Base-by-base conservation (phyloP, 495 filamentous ascomycete species). In the Staphylotrichum longicolle region DNA sequence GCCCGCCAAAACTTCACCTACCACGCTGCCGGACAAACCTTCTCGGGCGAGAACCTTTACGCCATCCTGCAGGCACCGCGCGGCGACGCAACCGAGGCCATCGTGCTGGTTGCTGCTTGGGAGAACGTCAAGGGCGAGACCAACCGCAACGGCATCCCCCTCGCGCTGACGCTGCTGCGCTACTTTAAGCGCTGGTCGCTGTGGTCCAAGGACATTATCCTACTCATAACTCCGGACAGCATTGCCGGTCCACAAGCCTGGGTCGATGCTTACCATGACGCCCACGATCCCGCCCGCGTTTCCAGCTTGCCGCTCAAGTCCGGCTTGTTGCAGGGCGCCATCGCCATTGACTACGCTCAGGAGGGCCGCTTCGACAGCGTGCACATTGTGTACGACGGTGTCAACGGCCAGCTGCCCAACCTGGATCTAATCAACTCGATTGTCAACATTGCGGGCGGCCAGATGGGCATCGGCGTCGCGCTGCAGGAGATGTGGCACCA, bases 141-240 rank as follows among this genome's bases (percentile, higher is more conserved):
- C 64, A 98, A 98, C 73, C 77, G 88, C 63, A 93, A 90, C 65
- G 94, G 93, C 20, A 84, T 98, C 15, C 88, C 91, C 2, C 82
- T 98, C 49, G 86, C 89, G 8, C 75, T 98, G 68, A 91, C 93
- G 0, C 75, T 98, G 61, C 91, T 91, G 11, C 82, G 94, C 67
- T 98, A 98, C 74, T 96, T 98, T 77, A 96, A 94, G 72, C 81
- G 91, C 62, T 98, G 94, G 94, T 96, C 91, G 33, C 78, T 98
- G 10, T 98, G 94, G 94, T 96, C 91, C 42, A 98, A 98, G 75
- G 94, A 98, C 66, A 96, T 98, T 66, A 94, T 98, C 50, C 87
- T 98, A 74, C 73, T 98, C 7, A 83, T 98, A 54, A 86, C 94
- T 1, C 84, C 88, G 2, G 94, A 98, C 74, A 96, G 91, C 69